Evolutionary conservation across 129 eudicot species (phyloP).

Genomic region (Escallonia rubra): DNA sequence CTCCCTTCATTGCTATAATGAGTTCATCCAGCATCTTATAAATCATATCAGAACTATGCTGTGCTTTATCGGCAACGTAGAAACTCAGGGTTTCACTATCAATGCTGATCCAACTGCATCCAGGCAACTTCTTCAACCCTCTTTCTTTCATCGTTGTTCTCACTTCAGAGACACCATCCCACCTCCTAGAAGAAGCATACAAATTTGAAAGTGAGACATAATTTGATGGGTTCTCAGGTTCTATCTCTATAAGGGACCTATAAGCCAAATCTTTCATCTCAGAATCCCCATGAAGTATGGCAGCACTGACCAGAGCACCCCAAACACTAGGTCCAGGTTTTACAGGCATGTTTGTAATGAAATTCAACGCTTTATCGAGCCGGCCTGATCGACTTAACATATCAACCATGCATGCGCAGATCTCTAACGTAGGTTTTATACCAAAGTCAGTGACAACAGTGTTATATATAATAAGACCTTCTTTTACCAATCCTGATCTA

Average conservation of each 20-base stretch:
- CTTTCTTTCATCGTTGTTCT: slow-evolving; percentile 49
- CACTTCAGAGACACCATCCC: slow-evolving; percentile 50
- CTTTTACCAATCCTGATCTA: slow-evolving; percentile 45
- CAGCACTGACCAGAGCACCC: slow-evolving; percentile 65
- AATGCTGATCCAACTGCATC: slow-evolving; percentile 71
- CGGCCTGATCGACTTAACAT: slow-evolving; percentile 48
- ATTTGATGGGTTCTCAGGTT: slow-evolving; percentile 61
- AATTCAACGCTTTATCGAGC: slow-evolving; percentile 45
- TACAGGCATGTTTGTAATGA: slow-evolving; percentile 45
- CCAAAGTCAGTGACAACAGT: slow-evolving; percentile 16
- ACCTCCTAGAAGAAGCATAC: slow-evolving; percentile 45
- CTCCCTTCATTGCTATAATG: slow-evolving; percentile 29
- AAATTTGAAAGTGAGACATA: slow-evolving; percentile 62
- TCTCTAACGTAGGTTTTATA: slow-evolving; percentile 51
- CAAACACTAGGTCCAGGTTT: slow-evolving; percentile 64
- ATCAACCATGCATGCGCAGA: slow-evolving; percentile 69
- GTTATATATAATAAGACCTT: slow-evolving; percentile 38
- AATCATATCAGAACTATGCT: slow-evolving; percentile 36
- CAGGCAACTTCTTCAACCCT: slow-evolving; percentile 57
- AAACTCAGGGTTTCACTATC: slow-evolving; percentile 44
- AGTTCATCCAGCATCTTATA: slow-evolving; percentile 42
- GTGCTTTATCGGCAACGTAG: slow-evolving; percentile 45
- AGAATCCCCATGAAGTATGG: slow-evolving; percentile 26
- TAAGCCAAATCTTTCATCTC: slow-evolving; percentile 48
- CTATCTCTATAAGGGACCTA: slow-evolving; percentile 49